These are phyloP conservation scores for Boletus fagicola DNA, from an alignment of 768 basidiomycete genomes.

Conservation along the genomic window DNA sequence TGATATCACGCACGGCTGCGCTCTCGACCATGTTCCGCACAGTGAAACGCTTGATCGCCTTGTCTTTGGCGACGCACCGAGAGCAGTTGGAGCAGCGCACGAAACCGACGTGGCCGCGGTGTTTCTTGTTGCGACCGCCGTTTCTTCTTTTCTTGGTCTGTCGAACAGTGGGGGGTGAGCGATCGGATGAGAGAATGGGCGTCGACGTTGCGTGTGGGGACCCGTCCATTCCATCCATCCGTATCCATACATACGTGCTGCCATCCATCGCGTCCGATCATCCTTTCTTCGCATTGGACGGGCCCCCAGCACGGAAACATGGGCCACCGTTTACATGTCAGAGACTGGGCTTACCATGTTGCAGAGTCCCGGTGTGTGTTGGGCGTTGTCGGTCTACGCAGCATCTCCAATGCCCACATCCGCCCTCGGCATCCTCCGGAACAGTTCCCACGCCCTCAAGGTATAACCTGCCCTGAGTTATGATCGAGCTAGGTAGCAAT, in stretches of 20 bases:
- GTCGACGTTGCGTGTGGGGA: not conserved
- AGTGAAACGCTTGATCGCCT: conserved; percentile 99
- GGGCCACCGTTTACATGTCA: not conserved
- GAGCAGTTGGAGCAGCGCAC: conserved; percentile 99
- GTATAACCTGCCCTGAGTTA: conserved; percentile 29
- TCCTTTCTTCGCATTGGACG: not conserved
- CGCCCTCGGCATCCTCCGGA: conserved; percentile 21
- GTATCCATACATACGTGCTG: not conserved
- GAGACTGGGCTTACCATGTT: conserved; percentile 32
- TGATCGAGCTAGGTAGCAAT: not conserved
- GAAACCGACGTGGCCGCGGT: conserved; percentile 92
- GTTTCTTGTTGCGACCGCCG: conserved; percentile 98
- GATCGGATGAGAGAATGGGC: not conserved
- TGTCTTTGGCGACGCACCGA: conserved; percentile 96
- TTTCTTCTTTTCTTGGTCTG: conserved; percentile 99
- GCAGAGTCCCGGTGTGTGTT: conserved; percentile 20
- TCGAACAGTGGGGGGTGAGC: not conserved
- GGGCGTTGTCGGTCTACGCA: conserved; percentile 16
- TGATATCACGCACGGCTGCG: conserved; percentile 95
- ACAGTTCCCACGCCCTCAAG: conserved; percentile 19
- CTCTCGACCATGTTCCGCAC: conserved; percentile 99
- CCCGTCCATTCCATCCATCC: conserved; percentile 5
- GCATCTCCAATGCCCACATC: not conserved
- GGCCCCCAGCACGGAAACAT: not conserved
- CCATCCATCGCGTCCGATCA: conserved; percentile 9